phyloP scores from a whole-genome alignment of 306 rosid species.

The Ormosia semicastrata region DNA sequence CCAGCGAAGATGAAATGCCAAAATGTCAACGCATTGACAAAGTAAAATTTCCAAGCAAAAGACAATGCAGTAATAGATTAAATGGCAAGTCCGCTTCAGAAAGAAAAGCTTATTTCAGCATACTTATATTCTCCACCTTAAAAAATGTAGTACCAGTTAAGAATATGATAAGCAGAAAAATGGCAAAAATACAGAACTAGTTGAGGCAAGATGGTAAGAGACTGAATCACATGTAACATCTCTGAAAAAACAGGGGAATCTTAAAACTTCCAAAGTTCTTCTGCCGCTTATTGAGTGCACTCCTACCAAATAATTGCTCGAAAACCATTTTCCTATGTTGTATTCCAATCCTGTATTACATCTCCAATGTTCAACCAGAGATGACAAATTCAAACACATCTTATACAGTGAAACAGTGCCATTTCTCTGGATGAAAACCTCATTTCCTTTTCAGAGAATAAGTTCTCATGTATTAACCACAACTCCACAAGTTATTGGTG shows the following conservation, averaged over 20 bases:
- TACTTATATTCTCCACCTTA: neutral
- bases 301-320: neutral
- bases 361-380: neutral
- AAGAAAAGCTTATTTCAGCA: neutral
- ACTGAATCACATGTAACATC: neutral
- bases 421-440: neutral
- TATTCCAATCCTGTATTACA: neutral
- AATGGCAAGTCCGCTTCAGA: neutral
- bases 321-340: neutral
- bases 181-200: neutral
- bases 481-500: neutral
- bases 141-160: neutral
- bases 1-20: neutral
- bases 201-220: neutral
- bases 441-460: neutral
- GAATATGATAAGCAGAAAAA: neutral
- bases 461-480: neutral
- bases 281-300: neutral
- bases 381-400: neutral
- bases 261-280: neutral
- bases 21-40: neutral
- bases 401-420: neutral
- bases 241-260: conserved; percentile 14
- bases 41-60: conserved; percentile 1
- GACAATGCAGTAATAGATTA: neutral